Conservation (phyloP, 2,329 filamentous ascomycete genomes). For the Bipolaris zeicola region DNA sequence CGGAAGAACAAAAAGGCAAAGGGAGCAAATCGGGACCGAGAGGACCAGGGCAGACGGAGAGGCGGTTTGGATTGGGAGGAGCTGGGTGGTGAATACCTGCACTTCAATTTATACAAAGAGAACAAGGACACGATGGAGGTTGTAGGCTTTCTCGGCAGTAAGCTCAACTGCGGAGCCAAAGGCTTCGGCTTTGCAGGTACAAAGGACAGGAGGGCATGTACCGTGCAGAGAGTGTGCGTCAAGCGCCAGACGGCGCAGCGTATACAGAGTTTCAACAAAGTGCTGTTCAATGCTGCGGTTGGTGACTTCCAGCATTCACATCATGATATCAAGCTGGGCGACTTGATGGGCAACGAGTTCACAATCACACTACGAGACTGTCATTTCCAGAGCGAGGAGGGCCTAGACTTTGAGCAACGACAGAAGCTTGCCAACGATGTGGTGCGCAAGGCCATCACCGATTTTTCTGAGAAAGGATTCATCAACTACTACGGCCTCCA, state of each 20-base stretch:
- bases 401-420: slow-evolving; percentile 41
- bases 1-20: slow-evolving; percentile 41
- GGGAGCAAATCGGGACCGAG: slow-evolving; percentile 30
- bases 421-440: slow-evolving; percentile 56
- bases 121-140: slow-evolving; percentile 97
- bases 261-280: slow-evolving; percentile 67
- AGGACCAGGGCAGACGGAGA: slow-evolving; percentile 33
- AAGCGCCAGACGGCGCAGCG: slow-evolving; percentile 65
- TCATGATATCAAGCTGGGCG: slow-evolving; percentile 76
- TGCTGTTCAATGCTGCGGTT: slow-evolving; percentile 65
- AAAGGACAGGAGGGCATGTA: slow-evolving; percentile 87
- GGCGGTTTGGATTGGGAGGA: slow-evolving; percentile 63
- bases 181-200: slow-evolving; percentile 83
- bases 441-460: slow-evolving; percentile 65
- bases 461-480: slow-evolving; percentile 77
- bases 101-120: slow-evolving; percentile 94
- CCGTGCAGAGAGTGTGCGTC: slow-evolving; percentile 78
- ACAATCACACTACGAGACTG: slow-evolving; percentile 89
- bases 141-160: slow-evolving; percentile 74
- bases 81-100: slow-evolving; percentile 77
- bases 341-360: slow-evolving; percentile 89
- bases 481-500: slow-evolving; percentile 99
- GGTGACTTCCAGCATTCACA: slow-evolving; percentile 82
- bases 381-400: slow-evolving; percentile 60
- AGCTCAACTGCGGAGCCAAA: slow-evolving; percentile 71